A percentile compares a stretch with the other conserved stretches of the same genome.
phyloP scores from a whole-genome alignment of 2,329 filamentous ascomycete species.

The Hypoxylon sp. region DNA sequence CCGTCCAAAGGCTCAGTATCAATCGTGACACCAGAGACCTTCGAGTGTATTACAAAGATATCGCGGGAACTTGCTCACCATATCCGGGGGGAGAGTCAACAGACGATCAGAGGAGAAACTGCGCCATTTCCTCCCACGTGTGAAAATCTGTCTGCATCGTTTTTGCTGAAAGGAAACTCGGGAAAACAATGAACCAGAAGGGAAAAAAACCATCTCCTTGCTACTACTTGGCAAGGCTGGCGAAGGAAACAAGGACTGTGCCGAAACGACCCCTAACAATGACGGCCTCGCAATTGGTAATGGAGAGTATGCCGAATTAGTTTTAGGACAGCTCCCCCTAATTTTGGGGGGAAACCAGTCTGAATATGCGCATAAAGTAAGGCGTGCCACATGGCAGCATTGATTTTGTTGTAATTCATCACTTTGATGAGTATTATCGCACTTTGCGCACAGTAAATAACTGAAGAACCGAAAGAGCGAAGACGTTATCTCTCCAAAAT shows the following conservation, averaged over 20 bases:
- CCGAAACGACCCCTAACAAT: conserved; percentile 11
- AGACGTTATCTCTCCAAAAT: conserved; percentile 10
- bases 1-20: conserved; percentile 19
- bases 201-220: conserved; percentile 6
- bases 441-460: conserved; percentile 17
- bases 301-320: conserved; percentile 17
- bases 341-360: conserved; percentile 37
- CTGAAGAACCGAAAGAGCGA: conserved; percentile 1
- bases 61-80: conserved; percentile 16
- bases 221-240: conserved; percentile 28
- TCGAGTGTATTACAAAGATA: conserved; percentile 6
- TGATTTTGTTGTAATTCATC: conserved; percentile 40
- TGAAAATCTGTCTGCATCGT: background rate
- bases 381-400: conserved; percentile 27
- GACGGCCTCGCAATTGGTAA: background rate
- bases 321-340: conserved; percentile 21
- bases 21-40: conserved; percentile 6
- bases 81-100: conserved; percentile 1
- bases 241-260: conserved; percentile 5
- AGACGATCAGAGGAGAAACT: background rate
- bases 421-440: conserved; percentile 46
- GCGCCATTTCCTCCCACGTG: background rate
- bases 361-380: conserved; percentile 21
- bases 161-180: conserved; percentile 13
- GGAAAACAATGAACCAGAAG: conserved; percentile 20